Percentiles rank a stretch among this genome's conserved stretches.
Evolutionary conservation across 805 yeast genomes (phyloP).

Genomic region (Yamadazyma ubonensis): DNA sequence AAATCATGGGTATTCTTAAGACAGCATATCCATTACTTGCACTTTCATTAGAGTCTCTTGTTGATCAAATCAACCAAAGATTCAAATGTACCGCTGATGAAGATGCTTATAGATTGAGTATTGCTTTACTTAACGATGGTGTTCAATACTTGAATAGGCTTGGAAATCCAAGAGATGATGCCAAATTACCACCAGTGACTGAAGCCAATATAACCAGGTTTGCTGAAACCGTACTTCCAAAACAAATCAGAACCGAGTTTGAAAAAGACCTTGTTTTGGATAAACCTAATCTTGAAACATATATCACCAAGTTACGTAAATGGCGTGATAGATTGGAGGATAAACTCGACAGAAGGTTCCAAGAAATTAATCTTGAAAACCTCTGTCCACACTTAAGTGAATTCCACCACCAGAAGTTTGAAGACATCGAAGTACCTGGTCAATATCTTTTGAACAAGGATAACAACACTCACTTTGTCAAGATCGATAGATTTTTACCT

Average conservation of each 20-base stretch:
- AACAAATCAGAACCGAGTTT: conserved; percentile 83
- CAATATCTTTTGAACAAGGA: conserved; percentile 89
- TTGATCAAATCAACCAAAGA: conserved; percentile 91
- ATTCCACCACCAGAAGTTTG: conserved; percentile 97
- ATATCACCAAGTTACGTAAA: conserved; percentile 74
- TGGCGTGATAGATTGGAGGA: conserved; percentile 95
- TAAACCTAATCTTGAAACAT: conserved; percentile 85
- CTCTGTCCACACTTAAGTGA: conserved; percentile 94
- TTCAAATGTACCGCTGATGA: conserved; percentile 94
- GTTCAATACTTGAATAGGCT: conserved; percentile 84
- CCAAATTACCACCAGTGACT: conserved; percentile 85
- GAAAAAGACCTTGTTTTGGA: conserved; percentile 85
- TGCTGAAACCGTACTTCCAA: conserved; percentile 91
- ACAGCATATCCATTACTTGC: conserved; percentile 96
- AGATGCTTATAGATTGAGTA: conserved; percentile 90
- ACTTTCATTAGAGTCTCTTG: conserved; percentile 87
- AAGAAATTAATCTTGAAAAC: conserved; percentile 78
- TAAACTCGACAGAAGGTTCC: conserved; percentile 80
- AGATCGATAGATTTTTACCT: conserved; percentile 90
- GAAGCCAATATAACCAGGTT: conserved; percentile 84
- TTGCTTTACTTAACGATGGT: conserved; percentile 91
- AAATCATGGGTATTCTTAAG: conserved; percentile 89
- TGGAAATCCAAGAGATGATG: conserved; percentile 84
- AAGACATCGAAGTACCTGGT: conserved; percentile 96
- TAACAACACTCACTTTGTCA: conserved; percentile 83